Evolutionary conservation across 2,329 filamentous ascomycete species (phyloP), one percentile per base, ranked within the genome.

Genomic region (Verticillium longisporum): DNA sequence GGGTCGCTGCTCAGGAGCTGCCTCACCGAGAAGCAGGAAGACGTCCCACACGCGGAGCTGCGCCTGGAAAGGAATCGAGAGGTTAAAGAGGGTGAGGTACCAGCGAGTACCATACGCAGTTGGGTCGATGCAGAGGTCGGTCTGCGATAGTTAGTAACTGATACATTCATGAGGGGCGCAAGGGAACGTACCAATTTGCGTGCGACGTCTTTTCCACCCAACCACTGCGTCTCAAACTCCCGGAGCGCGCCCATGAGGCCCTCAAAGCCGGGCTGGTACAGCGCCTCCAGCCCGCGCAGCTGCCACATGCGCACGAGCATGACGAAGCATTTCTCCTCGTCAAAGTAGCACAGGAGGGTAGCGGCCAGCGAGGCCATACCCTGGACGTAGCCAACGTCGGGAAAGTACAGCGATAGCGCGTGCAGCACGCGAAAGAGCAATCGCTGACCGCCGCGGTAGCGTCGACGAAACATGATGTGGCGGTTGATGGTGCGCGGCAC

Each of bases 81-180:
- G 89, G 75, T 98, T 98, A 82, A 99, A 99, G 9, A 99, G 81
- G 1, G 95, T 99, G 58, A 99, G 82, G 72, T 99, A 99, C 95
- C 95, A 99, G 59, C 93, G 84, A 4, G 94, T 98, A 36, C 93
- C 95, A 71, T 97, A 99, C n/a, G 93, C 88, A 1, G 92, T 97
- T 18, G 91, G 87, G 53, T 91, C 87, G 67, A 99, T 95, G 64
- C 83, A 82, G 34, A 97, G 82, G 63, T 93, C 89, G 56, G 83
- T 83, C 89, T 92, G 66, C 10, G 13, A 53, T 38, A 36, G 61
- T 66, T 54, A 62, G 57, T 55, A 60, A 50, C 38, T 15, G 14
- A 26, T n/a, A 31, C 21, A 11, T 26, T 6, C 32, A 15, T 9
- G 32, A 58, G 37, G 15, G 37, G n/a, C 11, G 14, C 14, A 7